Base-by-base conservation (phyloP, 2,329 filamentous ascomycete genomes). In the Neonectria faginata region DNA sequence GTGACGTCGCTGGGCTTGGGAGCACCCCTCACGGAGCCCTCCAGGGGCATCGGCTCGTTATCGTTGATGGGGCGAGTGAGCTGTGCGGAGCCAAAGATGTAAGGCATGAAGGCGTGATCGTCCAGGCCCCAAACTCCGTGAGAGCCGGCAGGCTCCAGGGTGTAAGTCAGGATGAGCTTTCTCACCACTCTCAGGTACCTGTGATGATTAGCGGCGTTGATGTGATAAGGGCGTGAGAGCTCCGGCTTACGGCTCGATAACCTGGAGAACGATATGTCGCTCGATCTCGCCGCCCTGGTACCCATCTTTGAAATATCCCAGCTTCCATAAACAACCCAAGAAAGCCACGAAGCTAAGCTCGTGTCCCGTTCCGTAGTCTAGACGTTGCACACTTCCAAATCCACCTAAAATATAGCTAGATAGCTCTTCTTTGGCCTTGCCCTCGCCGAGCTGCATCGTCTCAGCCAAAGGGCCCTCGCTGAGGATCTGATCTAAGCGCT, bases 71-170 rank as follows among this genome's bases (percentile, higher is more conserved):
- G 87, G 0, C 93, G 91, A 10, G 91, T 91, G 44, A 97, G 84
- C 76, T 99, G 96, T 0, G 96, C 94, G 2, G 94, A 97, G 33
- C 96, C 96, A 68, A 98, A 94, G 61, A 99, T 93, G 78, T 98
- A 99, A 0, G 96, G 92, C 27, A 96, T 79, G 77, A 99, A 98
- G 9, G 89, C 94, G 79, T 99, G 95, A 78, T 99, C 96, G 76
- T 99, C 96, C n/a, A 99, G 85, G 20, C 96, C 96, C 96, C 96
- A 99, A 20, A 99, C 96, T 3, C 96, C 96, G 76, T 98, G 96
- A 1, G 95, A 97, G 2, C 96, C 96, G 6, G 96, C 96, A 4
- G 96, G 96, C 76, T 99, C 96, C 20, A 99, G 87, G 0, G 91
- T 97, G 77, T 98, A 99, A 2, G 90, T 95, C 55, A 93, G 83